Base-by-base conservation (phyloP, 1,284 basidiomycete species). In the Irpex lacteus region DNA sequence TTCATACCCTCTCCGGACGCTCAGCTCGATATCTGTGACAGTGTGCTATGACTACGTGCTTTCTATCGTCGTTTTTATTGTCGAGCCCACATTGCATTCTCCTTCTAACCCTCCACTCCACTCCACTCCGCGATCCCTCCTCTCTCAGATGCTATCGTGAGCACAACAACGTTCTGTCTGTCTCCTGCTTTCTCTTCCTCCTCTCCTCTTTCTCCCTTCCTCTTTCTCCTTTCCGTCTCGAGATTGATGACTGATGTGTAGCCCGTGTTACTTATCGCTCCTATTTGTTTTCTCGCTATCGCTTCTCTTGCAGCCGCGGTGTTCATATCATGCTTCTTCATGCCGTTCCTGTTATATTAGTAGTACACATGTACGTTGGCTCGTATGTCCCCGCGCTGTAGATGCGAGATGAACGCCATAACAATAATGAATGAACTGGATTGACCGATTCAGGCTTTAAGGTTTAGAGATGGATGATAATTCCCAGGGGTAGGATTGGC, bases 351-450 rank as follows among this genome's bases (percentile, higher is more conserved):
- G 54, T 61, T 61, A 55, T 55, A 61, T 55, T 55, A 55, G 60
- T 60, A 60, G 59, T 60, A 49, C 58, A 40, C 38, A 15, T 61
- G 60, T 61, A 61, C 60, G 60, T 37, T 61, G 60, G 60, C 52
- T 61, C 55, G 60, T 61, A 56, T 61, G 59, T 52, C 59, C 54
- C 54, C 34, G 54, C 54, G 54, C 26, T 56, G 54, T 56, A 56
- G 54, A 18, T 56, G 54, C 54, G 54, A 56, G 54, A 56, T 34
- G 11, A 56, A 56, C 54, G 54, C 54, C 54, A 56, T 36, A 56
- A 36, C 54, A 56, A 36, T 36, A 56, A 56, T 53, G 47, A 60
- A 49, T 7, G 47, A 26, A 59, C 55, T 57, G 55, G 37, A 34
- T 40, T 44, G 34, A 3, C 58, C 7, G 26, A 2, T 26, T 26